Percentiles rank a stretch among this genome's conserved stretches.
phyloP scores from a whole-genome alignment of 768 basidiomycete species.

The Xerocomus potaroensis region DNA sequence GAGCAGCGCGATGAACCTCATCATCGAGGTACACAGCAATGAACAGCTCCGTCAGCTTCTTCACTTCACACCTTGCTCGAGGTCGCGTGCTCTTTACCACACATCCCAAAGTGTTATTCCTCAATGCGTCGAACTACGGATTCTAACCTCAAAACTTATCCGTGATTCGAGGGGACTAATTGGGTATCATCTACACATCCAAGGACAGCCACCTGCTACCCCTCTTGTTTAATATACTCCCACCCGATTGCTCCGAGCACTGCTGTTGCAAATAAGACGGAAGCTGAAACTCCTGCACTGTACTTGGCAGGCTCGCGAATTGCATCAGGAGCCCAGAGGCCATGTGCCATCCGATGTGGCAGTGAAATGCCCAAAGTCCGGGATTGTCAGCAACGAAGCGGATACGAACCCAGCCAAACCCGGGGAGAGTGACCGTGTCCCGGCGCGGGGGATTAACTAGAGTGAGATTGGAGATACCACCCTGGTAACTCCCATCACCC shows the following conservation, averaged over 20 bases:
- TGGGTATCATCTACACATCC: slow-evolving; percentile 8
- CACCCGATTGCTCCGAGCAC: slow-evolving; percentile 32
- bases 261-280: slow-evolving; percentile 34
- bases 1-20: slow-evolving; percentile 15
- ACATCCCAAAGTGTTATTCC: too few species aligned
- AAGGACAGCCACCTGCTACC: slow-evolving; percentile 13
- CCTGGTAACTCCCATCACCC: slow-evolving; percentile 32
- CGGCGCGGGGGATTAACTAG: slow-evolving; percentile 37
- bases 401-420: slow-evolving; percentile 34
- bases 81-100: too few species aligned
- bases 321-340: slow-evolving; percentile 39
- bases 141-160: too few species aligned
- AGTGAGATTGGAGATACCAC: slow-evolving; percentile 26
- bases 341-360: slow-evolving; percentile 40
- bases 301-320: slow-evolving; percentile 35
- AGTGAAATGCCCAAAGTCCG: slow-evolving; percentile 45
- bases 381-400: slow-evolving; percentile 43
- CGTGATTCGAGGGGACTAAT: too few species aligned
- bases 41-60: not conserved
- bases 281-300: slow-evolving; percentile 31
- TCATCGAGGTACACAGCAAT: not conserved
- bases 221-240: slow-evolving; percentile 16
- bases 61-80: not conserved
- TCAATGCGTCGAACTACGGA: too few species aligned
- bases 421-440: slow-evolving; percentile 40